Evolutionary conservation across 169 alveolate species (phyloP), one percentile per base, ranked within the genome.

Genomic region (Cyclospora cayetanensis): DNA sequence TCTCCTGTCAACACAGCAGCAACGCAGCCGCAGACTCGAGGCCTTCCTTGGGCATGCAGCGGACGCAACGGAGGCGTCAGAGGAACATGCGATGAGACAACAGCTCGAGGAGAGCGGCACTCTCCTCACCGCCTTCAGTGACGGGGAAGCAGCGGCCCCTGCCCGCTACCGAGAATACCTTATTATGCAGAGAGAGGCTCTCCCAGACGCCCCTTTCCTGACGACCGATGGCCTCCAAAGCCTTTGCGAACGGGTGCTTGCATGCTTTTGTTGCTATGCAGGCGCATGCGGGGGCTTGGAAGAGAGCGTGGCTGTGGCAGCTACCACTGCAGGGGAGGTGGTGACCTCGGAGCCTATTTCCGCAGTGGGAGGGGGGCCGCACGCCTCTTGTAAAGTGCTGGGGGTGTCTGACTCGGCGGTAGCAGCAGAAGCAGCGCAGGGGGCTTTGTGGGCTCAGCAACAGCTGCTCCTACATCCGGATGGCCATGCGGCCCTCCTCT

Each of bases 1-100:
- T 34, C 29, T 72, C 27, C 83, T 72, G 50, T 35, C 22, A 29
- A 12, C 20, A 55, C 83, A 72, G 83, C 83, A 72, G 83, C 83
- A 72, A 34, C 50, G 83, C 60, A 72, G 83, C 83, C 35, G 27
- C 29, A 52, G 27, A 42, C 27, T 20, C 60, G 60, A 20, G 83
- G 60, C 35, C 60, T 35, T 12, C 46, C 15, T 70, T 50, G 60
- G 34, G 83, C 46, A 39, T 0, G 60, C 11, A 15, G 72, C 35
- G 55, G 43, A 35, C 34, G 76, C n/a, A 20, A 7, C 76, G 0
- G 83, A 25, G 18, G 20, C 72, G 0, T 37, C 39, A 7, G 15
- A 15, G 22, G 15, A 15, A 7, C 22, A 7, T 15, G 55, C 55
- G 7, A 15, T 15, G 55, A 15, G 55, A 7, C 55, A 9, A 31